These are phyloP conservation scores for Fusarium austroafricanum DNA, from an alignment of 2,329 filamentous ascomycete species.

Conservation along the genomic window DNA sequence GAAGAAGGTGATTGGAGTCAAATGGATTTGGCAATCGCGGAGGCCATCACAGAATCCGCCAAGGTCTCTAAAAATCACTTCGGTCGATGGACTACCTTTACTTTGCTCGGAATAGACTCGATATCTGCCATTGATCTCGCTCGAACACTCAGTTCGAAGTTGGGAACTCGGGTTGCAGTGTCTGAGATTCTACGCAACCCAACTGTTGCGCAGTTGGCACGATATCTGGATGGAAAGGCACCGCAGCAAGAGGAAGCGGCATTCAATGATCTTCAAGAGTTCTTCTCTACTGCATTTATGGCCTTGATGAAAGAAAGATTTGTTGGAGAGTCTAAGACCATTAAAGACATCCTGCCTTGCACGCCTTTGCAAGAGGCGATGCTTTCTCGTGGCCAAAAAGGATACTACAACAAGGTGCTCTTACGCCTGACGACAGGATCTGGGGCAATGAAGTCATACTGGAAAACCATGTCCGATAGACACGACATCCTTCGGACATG, in stretches of 20 bases:
- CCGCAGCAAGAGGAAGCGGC: not conserved
- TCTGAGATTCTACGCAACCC: slow-evolving; percentile 76
- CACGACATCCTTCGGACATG: slow-evolving; percentile 84
- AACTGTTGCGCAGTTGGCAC: slow-evolving; percentile 71
- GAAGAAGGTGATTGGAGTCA: slow-evolving; percentile 61
- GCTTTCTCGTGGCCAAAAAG: slow-evolving; percentile 66
- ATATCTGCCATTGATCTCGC: slow-evolving; percentile 81
- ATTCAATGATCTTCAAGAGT: not conserved
- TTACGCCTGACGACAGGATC: slow-evolving; percentile 68
- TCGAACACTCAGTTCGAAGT: slow-evolving; percentile 61
- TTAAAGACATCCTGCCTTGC: slow-evolving; percentile 77
- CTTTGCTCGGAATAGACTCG: slow-evolving; percentile 84
- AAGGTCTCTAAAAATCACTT: slow-evolving; percentile 60
- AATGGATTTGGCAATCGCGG: slow-evolving; percentile 67
- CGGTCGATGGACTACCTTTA: slow-evolving; percentile 76
- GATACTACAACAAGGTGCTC: slow-evolving; percentile 80
- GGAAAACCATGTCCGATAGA: slow-evolving; percentile 70
- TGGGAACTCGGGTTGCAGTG: slow-evolving; percentile 67
- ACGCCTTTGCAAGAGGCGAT: slow-evolving; percentile 91
- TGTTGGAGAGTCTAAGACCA: slow-evolving; percentile 44
- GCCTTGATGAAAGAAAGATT: slow-evolving; percentile 50
- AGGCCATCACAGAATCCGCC: slow-evolving; percentile 64
- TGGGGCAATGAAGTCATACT: slow-evolving; percentile 65
- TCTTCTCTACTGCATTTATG: slow-evolving; percentile 48
- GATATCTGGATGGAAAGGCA: slow-evolving; percentile 30